These are phyloP conservation scores for Sechiopsis laciniata DNA, from an alignment of 306 rosid genomes.

Conservation along the genomic window DNA sequence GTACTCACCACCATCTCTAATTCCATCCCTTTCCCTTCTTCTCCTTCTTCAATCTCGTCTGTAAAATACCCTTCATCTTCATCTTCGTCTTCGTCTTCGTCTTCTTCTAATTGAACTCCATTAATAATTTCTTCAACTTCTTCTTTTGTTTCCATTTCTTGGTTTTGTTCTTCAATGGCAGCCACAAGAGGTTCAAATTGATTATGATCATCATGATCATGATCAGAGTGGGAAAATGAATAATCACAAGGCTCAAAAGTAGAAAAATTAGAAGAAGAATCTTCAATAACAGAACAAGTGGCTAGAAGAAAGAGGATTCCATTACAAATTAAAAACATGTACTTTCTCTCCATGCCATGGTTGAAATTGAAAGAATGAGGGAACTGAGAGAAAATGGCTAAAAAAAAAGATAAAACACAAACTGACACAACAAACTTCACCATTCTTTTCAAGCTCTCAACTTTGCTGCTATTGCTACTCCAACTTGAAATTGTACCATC, in stretches of 20 bases:
- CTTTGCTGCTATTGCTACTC: background rate
- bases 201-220: background rate
- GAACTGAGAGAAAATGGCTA: slow-evolving; percentile 31
- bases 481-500: background rate
- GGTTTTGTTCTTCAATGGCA: slow-evolving; percentile 20
- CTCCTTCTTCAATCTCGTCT: slow-evolving; percentile 22
- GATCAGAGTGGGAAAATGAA: background rate
- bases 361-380: slow-evolving; percentile 47
- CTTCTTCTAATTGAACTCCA: background rate
- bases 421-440: background rate
- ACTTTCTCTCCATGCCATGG: slow-evolving; percentile 53
- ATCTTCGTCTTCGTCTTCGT: background rate
- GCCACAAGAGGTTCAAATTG: slow-evolving; percentile 4
- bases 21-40: slow-evolving; percentile 16
- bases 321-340: slow-evolving; percentile 63
- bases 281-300: slow-evolving; percentile 27
- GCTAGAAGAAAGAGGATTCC: slow-evolving; percentile 58
- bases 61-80: background rate
- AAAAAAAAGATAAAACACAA: slow-evolving; percentile 10
- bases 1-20: slow-evolving; percentile 37
- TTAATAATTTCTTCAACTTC: background rate
- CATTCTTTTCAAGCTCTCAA: background rate
- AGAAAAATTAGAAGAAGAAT: background rate
- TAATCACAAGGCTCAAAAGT: background rate
- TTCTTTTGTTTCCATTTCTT: slow-evolving; percentile 2